Percentiles rank a stretch among this genome's conserved stretches.
Conservation (phyloP, 441 rosid genomes). For the Codiaeum variegatum region DNA sequence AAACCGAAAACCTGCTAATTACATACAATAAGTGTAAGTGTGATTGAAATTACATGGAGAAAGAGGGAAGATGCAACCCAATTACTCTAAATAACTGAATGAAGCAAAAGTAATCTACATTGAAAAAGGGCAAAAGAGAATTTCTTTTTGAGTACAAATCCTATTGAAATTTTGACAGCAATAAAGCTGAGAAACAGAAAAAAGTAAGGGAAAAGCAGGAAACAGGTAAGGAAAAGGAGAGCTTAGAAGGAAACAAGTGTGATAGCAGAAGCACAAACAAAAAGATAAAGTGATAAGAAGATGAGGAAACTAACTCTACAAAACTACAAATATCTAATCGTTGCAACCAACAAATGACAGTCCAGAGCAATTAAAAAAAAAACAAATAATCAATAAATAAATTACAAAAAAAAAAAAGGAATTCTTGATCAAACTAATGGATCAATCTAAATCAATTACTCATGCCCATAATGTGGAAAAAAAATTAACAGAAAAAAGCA, state of each 20-base stretch:
- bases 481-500: not conserved
- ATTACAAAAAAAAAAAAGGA: not conserved
- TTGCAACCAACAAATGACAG: conserved; percentile 11
- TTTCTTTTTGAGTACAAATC: not conserved
- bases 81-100: not conserved
- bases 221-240: conserved; percentile 16
- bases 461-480: not conserved
- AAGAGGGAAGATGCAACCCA: too few species aligned
- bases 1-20: conserved; percentile 9
- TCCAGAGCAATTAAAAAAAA: not conserved
- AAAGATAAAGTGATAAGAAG: conserved; percentile 35
- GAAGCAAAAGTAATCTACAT: conserved; percentile 9
- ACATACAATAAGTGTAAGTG: not conserved
- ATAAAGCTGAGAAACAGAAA: not conserved
- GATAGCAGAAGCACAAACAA: conserved; percentile 25
- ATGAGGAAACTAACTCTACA: conserved; percentile 21
- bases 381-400: not conserved
- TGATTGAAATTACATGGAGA: too few species aligned
- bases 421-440: not conserved
- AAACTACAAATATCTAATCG: conserved; percentile 21
- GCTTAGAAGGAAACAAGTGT: conserved; percentile 16
- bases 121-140: not conserved
- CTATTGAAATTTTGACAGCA: conserved; percentile 11
- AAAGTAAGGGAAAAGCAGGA: conserved; percentile 2
- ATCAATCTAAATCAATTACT: not conserved